Evolutionary conservation across 192 early-diverging fungal species (phyloP).

Genomic region (Linnemannia schmuckeri): DNA sequence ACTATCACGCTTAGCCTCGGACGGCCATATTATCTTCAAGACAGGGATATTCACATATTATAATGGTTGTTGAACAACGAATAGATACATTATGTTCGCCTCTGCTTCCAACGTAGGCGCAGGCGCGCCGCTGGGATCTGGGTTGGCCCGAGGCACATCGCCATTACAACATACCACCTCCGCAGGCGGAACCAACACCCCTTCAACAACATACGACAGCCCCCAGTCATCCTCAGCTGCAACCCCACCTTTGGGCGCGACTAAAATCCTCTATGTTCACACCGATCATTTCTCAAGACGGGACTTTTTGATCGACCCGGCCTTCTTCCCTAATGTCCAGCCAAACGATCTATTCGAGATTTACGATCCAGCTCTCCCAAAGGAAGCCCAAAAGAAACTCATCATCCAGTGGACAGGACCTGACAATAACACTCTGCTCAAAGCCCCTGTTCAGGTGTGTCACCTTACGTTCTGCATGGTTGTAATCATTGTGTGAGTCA

Average conservation of each 20-base stretch:
- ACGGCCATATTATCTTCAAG: background rate
- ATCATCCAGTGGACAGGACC: conserved; percentile 65
- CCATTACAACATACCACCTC: background rate
- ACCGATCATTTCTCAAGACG: conserved; percentile 65
- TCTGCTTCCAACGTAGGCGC: background rate
- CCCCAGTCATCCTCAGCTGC: background rate
- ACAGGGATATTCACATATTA: background rate
- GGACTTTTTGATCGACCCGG: conserved; percentile 80
- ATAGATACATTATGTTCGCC: conserved; percentile 12
- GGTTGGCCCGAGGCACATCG: conserved; percentile 11
- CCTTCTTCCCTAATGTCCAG: conserved; percentile 69
- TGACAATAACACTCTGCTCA: conserved; percentile 64
- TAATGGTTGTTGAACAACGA: background rate
- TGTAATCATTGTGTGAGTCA: background rate
- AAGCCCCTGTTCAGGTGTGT: conserved; percentile 71
- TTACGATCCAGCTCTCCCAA: conserved; percentile 54
- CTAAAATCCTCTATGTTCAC: conserved; percentile 68
- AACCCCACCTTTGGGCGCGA: conserved; percentile 12
- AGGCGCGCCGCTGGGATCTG: background rate
- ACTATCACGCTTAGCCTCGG: background rate
- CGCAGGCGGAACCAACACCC: conserved; percentile 11
- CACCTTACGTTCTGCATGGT: background rate
- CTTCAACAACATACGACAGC: conserved; percentile 2
- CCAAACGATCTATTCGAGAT: conserved; percentile 78
- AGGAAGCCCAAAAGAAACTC: conserved; percentile 50